Evolutionary conservation across 1,139 yeast genomes (phyloP).

Genomic region (Saccharomycopsis crataegensis): DNA sequence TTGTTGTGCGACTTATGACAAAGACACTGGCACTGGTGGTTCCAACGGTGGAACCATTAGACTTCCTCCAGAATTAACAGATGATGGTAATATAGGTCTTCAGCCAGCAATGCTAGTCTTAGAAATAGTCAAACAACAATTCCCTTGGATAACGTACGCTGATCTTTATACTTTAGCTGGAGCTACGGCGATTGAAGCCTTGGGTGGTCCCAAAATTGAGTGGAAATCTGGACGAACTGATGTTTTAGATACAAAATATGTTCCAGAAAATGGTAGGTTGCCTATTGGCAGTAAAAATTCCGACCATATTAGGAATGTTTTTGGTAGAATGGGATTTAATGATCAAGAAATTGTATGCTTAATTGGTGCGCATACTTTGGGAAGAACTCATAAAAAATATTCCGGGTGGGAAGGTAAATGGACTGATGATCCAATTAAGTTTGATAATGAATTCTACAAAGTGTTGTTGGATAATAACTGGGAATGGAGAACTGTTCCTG

Average conservation of each 20-base stretch:
- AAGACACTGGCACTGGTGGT: constrained; percentile 50
- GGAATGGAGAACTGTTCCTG: constrained; percentile 37
- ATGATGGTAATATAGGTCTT: constrained; percentile 52
- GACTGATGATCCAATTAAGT: constrained; percentile 68
- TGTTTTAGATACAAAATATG: constrained; percentile 41
- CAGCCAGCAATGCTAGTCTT: constrained; percentile 48
- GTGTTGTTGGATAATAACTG: constrained; percentile 54
- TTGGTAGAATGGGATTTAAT: constrained; percentile 54
- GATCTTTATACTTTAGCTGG: constrained; percentile 67
- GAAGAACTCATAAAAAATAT: constrained; percentile 51
- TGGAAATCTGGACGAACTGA: constrained; percentile 64
- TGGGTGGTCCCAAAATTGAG: constrained; percentile 52
- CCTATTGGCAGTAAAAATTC: constrained; percentile 51
- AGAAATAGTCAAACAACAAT: constrained; percentile 49
- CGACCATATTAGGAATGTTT: constrained; percentile 47
- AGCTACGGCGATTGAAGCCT: constrained; percentile 47
- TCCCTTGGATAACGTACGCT: constrained; percentile 54
- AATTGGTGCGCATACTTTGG: constrained; percentile 59
- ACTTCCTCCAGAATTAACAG: constrained; percentile 40
- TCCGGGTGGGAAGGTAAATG: constrained; percentile 76
- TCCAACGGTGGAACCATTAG: constrained; percentile 64
- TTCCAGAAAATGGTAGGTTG: constrained; percentile 56
- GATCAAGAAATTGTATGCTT: constrained; percentile 59
- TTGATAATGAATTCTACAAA: constrained; percentile 63
- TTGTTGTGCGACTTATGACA: constrained; percentile 59